Evolutionary conservation across 495 filamentous ascomycete genomes (phyloP).

Genomic region (Lasiosphaeriaceae sp.): DNA sequence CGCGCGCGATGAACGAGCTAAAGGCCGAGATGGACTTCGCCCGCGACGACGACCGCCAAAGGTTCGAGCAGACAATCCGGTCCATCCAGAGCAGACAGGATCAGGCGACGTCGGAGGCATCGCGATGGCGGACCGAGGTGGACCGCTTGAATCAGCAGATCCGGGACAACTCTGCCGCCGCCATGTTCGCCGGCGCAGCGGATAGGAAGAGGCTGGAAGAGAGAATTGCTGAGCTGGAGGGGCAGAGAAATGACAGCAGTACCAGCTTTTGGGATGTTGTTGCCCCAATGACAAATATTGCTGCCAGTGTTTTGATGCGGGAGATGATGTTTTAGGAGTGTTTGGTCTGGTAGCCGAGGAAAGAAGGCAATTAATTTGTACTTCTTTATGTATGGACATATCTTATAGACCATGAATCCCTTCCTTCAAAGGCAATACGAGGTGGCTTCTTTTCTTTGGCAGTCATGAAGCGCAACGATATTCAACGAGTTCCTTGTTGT

Average conservation of each 20-base stretch:
- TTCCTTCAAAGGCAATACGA: too few relatives aligned
- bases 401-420: too few relatives aligned
- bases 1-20: neutral
- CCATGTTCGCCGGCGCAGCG: neutral
- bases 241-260: neutral
- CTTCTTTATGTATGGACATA: too few relatives aligned
- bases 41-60: neutral
- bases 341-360: too few relatives aligned
- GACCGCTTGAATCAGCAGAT: neutral
- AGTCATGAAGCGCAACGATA: too few relatives aligned
- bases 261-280: neutral
- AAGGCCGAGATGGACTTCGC: neutral
- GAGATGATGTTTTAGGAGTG: neutral
- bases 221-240: neutral
- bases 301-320: neutral
- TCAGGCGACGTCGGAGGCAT: neutral
- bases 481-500: too few relatives aligned
- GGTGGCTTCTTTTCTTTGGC: too few relatives aligned
- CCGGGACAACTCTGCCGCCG: neutral
- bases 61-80: neutral
- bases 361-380: too few relatives aligned
- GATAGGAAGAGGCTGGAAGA: neutral
- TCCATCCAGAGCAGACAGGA: neutral
- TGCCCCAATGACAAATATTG: neutral
- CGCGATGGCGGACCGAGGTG: neutral